A percentile compares a stretch with the other conserved stretches of the same genome.
Evolutionary conservation across 805 yeast species (phyloP).

Genomic region (Trichomonascus vanleenenianus): DNA sequence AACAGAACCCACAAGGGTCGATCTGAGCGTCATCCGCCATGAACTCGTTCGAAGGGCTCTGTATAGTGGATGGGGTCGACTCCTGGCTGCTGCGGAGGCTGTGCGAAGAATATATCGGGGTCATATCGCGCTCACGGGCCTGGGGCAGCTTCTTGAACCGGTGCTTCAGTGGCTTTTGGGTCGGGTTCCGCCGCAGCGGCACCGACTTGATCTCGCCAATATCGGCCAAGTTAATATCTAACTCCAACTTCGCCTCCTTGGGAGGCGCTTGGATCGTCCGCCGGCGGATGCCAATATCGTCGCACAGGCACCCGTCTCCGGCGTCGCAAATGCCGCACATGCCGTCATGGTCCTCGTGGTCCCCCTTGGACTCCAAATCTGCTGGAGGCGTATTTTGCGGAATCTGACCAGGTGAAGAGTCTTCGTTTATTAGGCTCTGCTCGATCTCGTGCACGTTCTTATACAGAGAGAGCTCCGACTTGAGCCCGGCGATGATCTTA

Average conservation of each 20-base stretch:
- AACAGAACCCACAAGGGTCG: constrained; percentile 83
- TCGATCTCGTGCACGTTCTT: too few species aligned
- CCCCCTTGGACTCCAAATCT: constrained; percentile 2
- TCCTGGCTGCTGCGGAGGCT: neutral
- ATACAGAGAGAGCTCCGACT: constrained; percentile 2
- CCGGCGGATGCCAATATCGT: constrained; percentile 26
- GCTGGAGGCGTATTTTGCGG: neutral
- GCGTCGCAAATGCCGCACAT: constrained; percentile 28
- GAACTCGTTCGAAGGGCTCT: neutral
- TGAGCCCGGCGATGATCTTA: constrained; percentile 24
- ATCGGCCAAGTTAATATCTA: constrained; percentile 22
- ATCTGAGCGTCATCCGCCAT: neutral
- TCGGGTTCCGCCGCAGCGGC: constrained; percentile 34
- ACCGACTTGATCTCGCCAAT: constrained; percentile 64
- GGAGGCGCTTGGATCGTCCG: constrained; percentile 23
- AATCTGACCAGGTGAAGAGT: neutral
- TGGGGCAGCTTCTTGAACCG: constrained; percentile 13
- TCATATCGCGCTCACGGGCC: constrained; percentile 7
- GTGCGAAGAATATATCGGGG: constrained; percentile 6
- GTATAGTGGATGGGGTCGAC: neutral
- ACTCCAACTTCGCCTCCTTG: constrained; percentile 12
- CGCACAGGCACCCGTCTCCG: constrained; percentile 29
- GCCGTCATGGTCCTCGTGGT: neutral
- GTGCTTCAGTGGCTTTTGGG: constrained; percentile 3
- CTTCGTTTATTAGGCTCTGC: too few species aligned